Evolutionary conservation across 495 filamentous ascomycete genomes (phyloP).

Genomic region (Hyaloscypha hepaticicola): DNA sequence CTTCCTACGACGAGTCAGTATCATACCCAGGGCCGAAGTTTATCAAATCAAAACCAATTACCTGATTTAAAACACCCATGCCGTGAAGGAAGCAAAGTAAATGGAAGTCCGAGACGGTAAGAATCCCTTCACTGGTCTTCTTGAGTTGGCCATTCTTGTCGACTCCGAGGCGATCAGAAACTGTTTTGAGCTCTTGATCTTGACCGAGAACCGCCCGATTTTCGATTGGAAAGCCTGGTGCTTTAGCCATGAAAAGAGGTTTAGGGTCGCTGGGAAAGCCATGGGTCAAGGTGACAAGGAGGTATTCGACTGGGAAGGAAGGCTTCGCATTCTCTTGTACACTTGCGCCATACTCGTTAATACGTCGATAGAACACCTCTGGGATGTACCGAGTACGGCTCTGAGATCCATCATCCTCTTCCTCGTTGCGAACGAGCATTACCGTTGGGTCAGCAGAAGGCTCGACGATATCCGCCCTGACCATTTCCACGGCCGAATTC

Average conservation of each 20-base stretch:
- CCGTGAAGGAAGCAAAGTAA: constrained; percentile 82
- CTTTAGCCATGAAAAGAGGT: constrained; percentile 65
- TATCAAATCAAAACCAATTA: constrained; percentile 27
- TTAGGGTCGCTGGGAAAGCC: constrained; percentile 83
- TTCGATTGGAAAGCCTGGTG: constrained; percentile 77
- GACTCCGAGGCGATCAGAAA: constrained; percentile 61
- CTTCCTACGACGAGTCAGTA: constrained; percentile 59
- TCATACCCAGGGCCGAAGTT: constrained; percentile 3
- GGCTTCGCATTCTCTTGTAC: constrained; percentile 98
- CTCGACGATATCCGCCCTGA: constrained; percentile 90
- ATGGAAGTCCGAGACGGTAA: constrained; percentile 87
- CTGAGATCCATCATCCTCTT: constrained; percentile 71
- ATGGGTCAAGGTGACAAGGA: constrained; percentile 93
- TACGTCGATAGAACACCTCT: constrained; percentile 92
- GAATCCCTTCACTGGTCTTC: constrained; percentile 54
- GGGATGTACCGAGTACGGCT: constrained; percentile 87
- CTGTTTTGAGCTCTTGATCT: constrained; percentile 67
- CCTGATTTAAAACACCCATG: constrained; percentile 80
- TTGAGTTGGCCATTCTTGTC: constrained; percentile 49
- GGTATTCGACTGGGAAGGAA: constrained; percentile 92
- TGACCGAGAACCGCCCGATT: constrained; percentile 85
- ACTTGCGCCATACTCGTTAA: constrained; percentile 94
- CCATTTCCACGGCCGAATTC: constrained; percentile 95
- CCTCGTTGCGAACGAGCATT: constrained; percentile 93
- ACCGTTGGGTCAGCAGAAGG: constrained; percentile 88